Percentiles rank a stretch among this genome's conserved stretches.
phyloP scores from a whole-genome alignment of 495 filamentous ascomycete species.

The Polyplosphaeria fusca region DNA sequence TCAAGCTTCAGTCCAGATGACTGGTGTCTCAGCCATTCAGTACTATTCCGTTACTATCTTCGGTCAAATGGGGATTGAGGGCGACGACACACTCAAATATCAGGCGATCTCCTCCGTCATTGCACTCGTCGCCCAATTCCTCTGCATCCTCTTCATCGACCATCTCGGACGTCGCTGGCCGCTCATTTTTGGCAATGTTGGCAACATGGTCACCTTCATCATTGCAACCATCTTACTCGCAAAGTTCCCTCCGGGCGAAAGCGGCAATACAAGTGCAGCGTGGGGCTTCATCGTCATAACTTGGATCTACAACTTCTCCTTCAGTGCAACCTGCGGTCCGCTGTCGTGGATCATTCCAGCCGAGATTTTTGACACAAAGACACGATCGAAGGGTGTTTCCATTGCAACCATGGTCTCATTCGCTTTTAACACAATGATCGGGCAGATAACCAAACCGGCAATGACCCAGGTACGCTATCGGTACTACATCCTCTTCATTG shows the following conservation, averaged over 20 bases:
- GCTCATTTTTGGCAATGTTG: conserved; percentile 63
- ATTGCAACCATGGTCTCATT: conserved; percentile 64
- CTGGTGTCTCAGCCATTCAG: conserved; percentile 65
- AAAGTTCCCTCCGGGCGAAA: conserved; percentile 53
- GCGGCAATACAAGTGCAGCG: conserved; percentile 55
- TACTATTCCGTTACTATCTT: conserved; percentile 66
- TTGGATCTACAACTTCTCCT: conserved; percentile 69
- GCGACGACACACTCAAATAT: conserved; percentile 64
- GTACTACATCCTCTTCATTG: conserved; percentile 58
- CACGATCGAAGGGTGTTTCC: conserved; percentile 63
- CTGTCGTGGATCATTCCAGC: conserved; percentile 65
- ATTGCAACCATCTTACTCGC: conserved; percentile 53
- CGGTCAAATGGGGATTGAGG: conserved; percentile 62
- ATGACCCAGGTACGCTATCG: conserved; percentile 51
- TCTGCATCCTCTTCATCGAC: conserved; percentile 67
- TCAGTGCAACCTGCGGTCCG: conserved; percentile 62
- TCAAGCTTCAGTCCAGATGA: conserved; percentile 70
- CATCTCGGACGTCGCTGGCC: conserved; percentile 62
- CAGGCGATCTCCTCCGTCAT: conserved; percentile 69
- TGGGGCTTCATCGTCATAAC: conserved; percentile 74
- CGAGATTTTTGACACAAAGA: conserved; percentile 68
- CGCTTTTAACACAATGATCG: conserved; percentile 73
- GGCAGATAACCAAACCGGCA: conserved; percentile 63
- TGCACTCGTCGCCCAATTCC: conserved; percentile 61
- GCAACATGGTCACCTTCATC: conserved; percentile 60